Evolutionary conservation across 805 yeast genomes (phyloP).

Genomic region (Pichia kluyveri): DNA sequence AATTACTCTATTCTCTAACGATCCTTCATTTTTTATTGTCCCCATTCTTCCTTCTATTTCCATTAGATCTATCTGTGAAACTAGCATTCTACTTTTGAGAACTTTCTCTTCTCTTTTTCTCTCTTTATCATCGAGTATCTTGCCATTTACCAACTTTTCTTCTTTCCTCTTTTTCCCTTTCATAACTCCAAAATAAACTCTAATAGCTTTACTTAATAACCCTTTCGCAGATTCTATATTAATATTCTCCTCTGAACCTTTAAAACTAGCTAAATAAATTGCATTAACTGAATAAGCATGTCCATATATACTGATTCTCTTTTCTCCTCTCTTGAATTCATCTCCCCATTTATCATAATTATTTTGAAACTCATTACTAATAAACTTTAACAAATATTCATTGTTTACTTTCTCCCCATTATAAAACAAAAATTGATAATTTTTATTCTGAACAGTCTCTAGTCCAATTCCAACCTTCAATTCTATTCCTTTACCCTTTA

Average conservation of each 20-base stretch:
- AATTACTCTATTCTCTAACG: not conserved
- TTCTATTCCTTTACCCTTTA: slow-evolving; percentile 19
- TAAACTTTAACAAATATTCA: slow-evolving; percentile 9
- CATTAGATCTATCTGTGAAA: not conserved
- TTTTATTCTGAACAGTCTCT: slow-evolving; percentile 25
- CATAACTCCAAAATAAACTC: not conserved
- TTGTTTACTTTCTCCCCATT: slow-evolving; percentile 31
- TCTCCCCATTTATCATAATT: slow-evolving; percentile 11
- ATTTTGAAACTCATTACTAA: slow-evolving; percentile 21
- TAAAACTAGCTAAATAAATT: slow-evolving; percentile 25
- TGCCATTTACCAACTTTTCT: not conserved
- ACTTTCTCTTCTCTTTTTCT: not conserved
- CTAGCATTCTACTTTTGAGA: not conserved
- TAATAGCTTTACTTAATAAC: not conserved
- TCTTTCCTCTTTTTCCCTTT: not conserved
- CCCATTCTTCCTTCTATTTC: not conserved
- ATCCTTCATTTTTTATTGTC: not conserved
- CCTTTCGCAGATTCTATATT: not conserved
- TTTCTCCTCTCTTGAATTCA: slow-evolving; percentile 2
- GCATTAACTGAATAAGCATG: slow-evolving; percentile 31
- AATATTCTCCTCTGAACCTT: not conserved
- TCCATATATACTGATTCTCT: slow-evolving; percentile 17
- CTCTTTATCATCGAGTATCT: not conserved
- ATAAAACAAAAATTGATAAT: slow-evolving; percentile 36
- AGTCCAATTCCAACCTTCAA: slow-evolving; percentile 34